phyloP scores from a whole-genome alignment of 768 basidiomycete species.

The Floccularia luteovirens region DNA sequence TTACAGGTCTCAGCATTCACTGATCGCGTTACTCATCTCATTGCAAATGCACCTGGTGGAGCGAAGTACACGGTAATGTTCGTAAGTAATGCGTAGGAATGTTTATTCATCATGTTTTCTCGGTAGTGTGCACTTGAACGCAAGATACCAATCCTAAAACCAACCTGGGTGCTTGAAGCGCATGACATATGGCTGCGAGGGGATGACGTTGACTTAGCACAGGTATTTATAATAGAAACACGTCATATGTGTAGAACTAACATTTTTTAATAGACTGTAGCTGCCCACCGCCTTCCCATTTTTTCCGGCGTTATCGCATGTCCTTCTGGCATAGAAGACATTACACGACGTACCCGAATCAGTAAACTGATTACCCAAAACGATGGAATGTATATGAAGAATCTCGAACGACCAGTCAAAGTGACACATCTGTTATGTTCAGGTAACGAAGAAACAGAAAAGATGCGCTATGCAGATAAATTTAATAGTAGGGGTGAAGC shows the following conservation, averaged over 20 bases:
- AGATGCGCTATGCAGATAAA: slow-evolving; percentile 73
- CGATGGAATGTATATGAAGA: slow-evolving; percentile 67
- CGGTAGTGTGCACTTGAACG: slow-evolving; percentile 77
- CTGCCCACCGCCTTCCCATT: slow-evolving; percentile 56
- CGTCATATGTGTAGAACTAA: neutral
- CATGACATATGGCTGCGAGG: slow-evolving; percentile 74
- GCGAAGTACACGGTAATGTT: slow-evolving; percentile 69
- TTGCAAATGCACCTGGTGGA: slow-evolving; percentile 75
- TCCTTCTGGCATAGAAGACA: slow-evolving; percentile 68
- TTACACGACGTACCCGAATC: slow-evolving; percentile 53
- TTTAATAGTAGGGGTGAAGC: slow-evolving; percentile 67
- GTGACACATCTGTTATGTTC: slow-evolving; percentile 85
- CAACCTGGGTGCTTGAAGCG: slow-evolving; percentile 70
- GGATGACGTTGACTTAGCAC: slow-evolving; percentile 63
- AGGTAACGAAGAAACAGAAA: slow-evolving; percentile 59
- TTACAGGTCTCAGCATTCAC: slow-evolving; percentile 65
- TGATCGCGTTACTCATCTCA: slow-evolving; percentile 79
- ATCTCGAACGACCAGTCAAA: slow-evolving; percentile 67
- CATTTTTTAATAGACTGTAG: slow-evolving; percentile 39
- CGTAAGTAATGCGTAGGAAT: neutral
- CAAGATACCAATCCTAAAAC: slow-evolving; percentile 70
- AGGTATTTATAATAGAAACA: slow-evolving; percentile 29
- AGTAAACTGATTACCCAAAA: slow-evolving; percentile 48
- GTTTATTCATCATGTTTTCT: neutral
- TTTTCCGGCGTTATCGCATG: slow-evolving; percentile 68